Percentiles rank a stretch among this genome's conserved stretches.
Conservation (phyloP, 1,284 basidiomycete species). For the Malassezia nana region DNA sequence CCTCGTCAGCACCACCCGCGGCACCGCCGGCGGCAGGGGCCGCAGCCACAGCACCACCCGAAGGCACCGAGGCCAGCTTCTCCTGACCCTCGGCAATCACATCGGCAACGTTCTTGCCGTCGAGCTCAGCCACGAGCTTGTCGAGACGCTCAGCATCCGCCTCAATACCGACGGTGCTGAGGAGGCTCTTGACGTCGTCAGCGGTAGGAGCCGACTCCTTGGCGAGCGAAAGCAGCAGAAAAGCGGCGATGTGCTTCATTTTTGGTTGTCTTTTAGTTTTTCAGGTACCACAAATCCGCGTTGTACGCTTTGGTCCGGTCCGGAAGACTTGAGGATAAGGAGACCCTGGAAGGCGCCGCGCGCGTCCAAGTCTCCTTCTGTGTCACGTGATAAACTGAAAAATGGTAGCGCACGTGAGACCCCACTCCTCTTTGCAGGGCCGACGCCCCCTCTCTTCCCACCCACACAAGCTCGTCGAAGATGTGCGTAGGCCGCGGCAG, state of each 20-base stretch:
- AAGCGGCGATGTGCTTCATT: constrained; percentile 52
- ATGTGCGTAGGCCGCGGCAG: constrained; percentile 4
- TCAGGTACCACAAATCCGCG: constrained; percentile 46
- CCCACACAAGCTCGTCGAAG: constrained; percentile 16
- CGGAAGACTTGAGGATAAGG: constrained; percentile 70
- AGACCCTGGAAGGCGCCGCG: background rate
- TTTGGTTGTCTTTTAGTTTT: constrained; percentile 16
- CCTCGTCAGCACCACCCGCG: constrained; percentile 59
- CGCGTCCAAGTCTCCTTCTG: background rate
- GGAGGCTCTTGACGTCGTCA: constrained; percentile 78
- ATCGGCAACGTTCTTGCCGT: constrained; percentile 81
- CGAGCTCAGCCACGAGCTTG: constrained; percentile 80
- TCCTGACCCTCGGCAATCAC: constrained; percentile 82
- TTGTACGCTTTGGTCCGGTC: constrained; percentile 41
- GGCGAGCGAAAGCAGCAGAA: constrained; percentile 90
- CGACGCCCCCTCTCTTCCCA: constrained; percentile 3
- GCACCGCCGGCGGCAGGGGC: constrained; percentile 53
- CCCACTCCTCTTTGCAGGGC: background rate
- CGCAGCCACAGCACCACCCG: constrained; percentile 45
- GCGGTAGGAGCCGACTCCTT: constrained; percentile 80
- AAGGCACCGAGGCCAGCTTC: constrained; percentile 82
- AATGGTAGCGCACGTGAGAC: constrained; percentile 15
- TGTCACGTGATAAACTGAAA: constrained; percentile 7
- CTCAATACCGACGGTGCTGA: constrained; percentile 75
- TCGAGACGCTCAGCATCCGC: constrained; percentile 72